These are phyloP conservation scores for Cucurbita moschata DNA, from an alignment of 306 rosid genomes.

Conservation along the genomic window DNA sequence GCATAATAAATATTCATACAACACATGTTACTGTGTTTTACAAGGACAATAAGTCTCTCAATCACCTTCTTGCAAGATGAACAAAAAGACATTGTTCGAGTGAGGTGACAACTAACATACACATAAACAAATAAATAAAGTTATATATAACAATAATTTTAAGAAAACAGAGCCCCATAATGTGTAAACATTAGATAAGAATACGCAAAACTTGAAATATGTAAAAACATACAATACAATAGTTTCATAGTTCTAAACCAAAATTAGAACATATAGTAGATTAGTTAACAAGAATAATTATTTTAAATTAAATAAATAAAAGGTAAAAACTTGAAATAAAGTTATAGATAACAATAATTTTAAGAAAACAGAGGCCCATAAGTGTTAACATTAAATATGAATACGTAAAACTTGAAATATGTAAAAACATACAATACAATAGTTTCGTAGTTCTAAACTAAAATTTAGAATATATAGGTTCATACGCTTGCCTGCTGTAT, in stretches of 20 bases:
- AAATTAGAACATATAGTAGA: neutral
- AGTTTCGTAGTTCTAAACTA: neutral
- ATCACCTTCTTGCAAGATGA: neutral
- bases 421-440: neutral
- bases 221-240: neutral
- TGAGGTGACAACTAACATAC: neutral
- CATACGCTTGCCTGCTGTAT: constrained; percentile 63
- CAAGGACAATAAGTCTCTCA: neutral
- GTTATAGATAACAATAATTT: too few species aligned
- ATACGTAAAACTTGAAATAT: neutral
- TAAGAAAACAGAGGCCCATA: neutral
- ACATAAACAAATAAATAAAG: neutral
- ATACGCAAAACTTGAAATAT: neutral
- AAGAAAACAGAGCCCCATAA: neutral
- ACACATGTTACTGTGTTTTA: neutral
- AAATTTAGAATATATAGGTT: neutral
- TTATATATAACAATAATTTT: neutral
- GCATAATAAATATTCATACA: neutral
- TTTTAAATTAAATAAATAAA: neutral
- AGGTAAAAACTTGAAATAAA: too few species aligned
- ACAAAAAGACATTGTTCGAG: neutral
- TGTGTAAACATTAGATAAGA: neutral
- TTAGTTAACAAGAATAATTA: neutral
- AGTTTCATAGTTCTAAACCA: neutral
- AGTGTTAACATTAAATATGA: neutral